These are phyloP conservation scores for Scalesia atractyloides DNA, from an alignment of 129 eudicot genomes.

Conservation along the genomic window DNA sequence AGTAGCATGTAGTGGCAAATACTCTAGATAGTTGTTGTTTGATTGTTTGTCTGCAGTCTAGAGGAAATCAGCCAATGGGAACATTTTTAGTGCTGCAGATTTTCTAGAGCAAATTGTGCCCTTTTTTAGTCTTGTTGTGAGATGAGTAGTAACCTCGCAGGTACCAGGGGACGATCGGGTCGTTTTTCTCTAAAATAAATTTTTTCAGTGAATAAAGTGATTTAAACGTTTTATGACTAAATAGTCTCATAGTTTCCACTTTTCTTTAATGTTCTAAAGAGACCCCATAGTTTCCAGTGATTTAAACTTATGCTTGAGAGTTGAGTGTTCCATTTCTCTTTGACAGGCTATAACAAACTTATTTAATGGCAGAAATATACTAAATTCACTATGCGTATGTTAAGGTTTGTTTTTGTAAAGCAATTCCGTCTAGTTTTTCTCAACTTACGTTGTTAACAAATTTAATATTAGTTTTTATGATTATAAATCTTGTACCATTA, in stretches of 20 bases:
- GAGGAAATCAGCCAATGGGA: not conserved
- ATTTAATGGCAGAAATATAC: no score
- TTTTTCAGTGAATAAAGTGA: not conserved
- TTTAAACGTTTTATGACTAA: not conserved
- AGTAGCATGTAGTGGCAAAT: not conserved
- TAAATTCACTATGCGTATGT: no score
- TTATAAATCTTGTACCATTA: not conserved
- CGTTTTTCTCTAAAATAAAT: not conserved
- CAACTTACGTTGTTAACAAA: no score
- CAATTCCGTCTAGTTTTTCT: no score
- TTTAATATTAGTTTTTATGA: no score
- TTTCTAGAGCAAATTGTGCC: not conserved
- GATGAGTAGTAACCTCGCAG: not conserved
- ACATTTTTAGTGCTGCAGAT: not conserved
- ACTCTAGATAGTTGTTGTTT: not conserved
- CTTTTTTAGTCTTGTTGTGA: not conserved
- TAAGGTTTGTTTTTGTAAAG: no score
- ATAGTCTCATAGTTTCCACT: not conserved
- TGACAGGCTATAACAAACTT: no score
- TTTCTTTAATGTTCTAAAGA: not conserved
- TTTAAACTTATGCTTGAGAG: no score
- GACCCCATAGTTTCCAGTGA: not conserved
- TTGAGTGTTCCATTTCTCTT: no score
- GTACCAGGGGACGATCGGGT: not conserved
- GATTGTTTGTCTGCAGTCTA: not conserved